phyloP scores from a whole-genome alignment of 345 rosid species.

The Aethionema arabicum region DNA sequence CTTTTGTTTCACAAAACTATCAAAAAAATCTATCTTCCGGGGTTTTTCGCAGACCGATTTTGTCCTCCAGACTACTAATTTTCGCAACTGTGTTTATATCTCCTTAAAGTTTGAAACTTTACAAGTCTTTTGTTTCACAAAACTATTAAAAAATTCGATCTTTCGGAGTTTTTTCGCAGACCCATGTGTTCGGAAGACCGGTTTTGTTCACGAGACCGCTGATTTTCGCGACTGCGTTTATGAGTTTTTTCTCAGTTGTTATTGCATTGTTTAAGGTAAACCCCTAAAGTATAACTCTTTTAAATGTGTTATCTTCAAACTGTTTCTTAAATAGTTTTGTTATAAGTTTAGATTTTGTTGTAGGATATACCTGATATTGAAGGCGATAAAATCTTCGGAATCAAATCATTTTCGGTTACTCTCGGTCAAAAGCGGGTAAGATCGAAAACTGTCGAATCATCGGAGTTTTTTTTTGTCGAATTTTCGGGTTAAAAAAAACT shows the following conservation, averaged over 20 bases:
- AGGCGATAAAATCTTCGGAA: constrained; percentile 89
- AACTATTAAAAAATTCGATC: not conserved
- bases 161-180: constrained; percentile 42
- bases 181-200: constrained; percentile 71
- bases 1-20: too few relatives aligned
- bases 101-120: too few relatives aligned
- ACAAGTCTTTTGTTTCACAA: too few relatives aligned
- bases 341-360: not conserved
- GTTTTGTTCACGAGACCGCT: constrained; percentile 64
- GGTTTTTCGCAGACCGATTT: constrained; percentile 46
- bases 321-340: too few relatives aligned
- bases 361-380: constrained; percentile 98
- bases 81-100: too few relatives aligned
- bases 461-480: not conserved
- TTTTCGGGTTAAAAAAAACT: not conserved
- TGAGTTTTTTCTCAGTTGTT: constrained; percentile 96
- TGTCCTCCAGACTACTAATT: too few relatives aligned
- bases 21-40: not conserved
- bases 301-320: too few relatives aligned
- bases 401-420: constrained; percentile 73
- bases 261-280: constrained; percentile 93
- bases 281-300: not conserved
- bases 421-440: constrained; percentile 76
- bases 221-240: constrained; percentile 89
- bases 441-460: constrained; percentile 2